Conservation (phyloP, 352 stramenopile genomes). For the Pythium aristosporum region DNA sequence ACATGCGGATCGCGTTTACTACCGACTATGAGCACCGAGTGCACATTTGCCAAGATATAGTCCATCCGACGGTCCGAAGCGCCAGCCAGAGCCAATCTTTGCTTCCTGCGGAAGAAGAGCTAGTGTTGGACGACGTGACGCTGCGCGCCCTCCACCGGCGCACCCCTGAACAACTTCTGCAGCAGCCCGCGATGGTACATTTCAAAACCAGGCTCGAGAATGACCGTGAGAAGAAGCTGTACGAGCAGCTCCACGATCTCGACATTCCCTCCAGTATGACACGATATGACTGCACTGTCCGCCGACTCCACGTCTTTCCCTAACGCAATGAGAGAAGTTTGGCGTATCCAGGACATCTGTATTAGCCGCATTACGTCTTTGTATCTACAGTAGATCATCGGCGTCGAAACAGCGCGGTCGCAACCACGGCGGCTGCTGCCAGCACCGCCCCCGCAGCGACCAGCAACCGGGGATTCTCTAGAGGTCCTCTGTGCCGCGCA, state of each 20-base stretch:
- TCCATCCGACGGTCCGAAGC: constrained; percentile 9
- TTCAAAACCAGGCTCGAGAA: constrained; percentile 27
- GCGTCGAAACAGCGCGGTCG: constrained; percentile 15
- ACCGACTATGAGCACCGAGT: constrained; percentile 18
- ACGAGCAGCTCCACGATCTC: constrained; percentile 21
- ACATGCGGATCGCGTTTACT: constrained; percentile 25
- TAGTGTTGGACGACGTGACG: constrained; percentile 16
- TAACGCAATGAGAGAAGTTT: constrained; percentile 2
- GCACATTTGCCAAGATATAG: constrained; percentile 20
- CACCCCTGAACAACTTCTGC: constrained; percentile 1
- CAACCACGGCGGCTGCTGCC: constrained; percentile 2
- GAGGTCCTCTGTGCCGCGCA: neutral
- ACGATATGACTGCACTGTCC: constrained; percentile 24
- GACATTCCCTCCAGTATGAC: constrained; percentile 18
- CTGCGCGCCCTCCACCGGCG: constrained; percentile 12
- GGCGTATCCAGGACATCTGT: neutral
- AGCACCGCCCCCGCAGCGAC: constrained; percentile 8
- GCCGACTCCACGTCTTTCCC: constrained; percentile 14
- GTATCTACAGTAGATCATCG: constrained; percentile 15
- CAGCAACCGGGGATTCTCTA: constrained; percentile 9
- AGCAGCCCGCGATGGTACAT: constrained; percentile 5
- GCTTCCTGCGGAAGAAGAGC: neutral
- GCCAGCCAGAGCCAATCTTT: neutral
- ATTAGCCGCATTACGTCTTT: neutral
- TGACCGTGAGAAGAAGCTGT: constrained; percentile 19